phyloP scores from a whole-genome alignment of 345 rosid species.

The Citrus hindsii region DNA sequence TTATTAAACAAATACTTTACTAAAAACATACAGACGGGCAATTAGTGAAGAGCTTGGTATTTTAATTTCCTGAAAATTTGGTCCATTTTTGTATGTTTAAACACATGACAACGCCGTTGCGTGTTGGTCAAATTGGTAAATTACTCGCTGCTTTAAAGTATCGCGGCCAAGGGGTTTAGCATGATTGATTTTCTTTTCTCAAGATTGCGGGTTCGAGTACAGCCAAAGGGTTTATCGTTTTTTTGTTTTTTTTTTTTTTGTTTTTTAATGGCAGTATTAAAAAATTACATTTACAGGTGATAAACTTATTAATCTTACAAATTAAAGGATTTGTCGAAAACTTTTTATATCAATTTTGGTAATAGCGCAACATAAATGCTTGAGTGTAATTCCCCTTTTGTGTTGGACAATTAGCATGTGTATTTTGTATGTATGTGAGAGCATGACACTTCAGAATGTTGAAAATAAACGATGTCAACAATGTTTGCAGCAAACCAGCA shows the following conservation, averaged over 20 bases:
- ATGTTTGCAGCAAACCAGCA: background rate
- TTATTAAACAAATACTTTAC: background rate
- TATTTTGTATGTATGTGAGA: background rate
- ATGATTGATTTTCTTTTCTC: conserved; percentile 23
- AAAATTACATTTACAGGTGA: too few relatives aligned
- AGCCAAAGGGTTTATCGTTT: too few relatives aligned
- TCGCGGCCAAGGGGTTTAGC: conserved; percentile 24
- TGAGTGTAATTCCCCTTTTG: too few relatives aligned
- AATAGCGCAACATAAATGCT: too few relatives aligned
- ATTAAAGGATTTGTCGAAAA: too few relatives aligned
- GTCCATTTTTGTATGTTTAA: background rate
- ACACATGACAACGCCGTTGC: background rate
- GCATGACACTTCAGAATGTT: conserved; percentile 2
- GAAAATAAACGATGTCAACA: background rate
- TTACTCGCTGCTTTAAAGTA: too few relatives aligned
- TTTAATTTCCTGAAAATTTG: background rate
- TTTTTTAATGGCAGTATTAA: too few relatives aligned
- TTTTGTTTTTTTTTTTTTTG: too few relatives aligned
- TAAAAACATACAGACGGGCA: background rate
- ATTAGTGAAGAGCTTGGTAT: background rate
- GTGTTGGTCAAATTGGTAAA: background rate
- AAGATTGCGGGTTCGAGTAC: too few relatives aligned
- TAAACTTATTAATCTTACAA: too few relatives aligned
- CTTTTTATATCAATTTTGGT: too few relatives aligned
- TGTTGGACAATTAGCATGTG: too few relatives aligned